phyloP scores from a whole-genome alignment of 192 early-diverging fungal genomes.

The Linderina pennispora region DNA sequence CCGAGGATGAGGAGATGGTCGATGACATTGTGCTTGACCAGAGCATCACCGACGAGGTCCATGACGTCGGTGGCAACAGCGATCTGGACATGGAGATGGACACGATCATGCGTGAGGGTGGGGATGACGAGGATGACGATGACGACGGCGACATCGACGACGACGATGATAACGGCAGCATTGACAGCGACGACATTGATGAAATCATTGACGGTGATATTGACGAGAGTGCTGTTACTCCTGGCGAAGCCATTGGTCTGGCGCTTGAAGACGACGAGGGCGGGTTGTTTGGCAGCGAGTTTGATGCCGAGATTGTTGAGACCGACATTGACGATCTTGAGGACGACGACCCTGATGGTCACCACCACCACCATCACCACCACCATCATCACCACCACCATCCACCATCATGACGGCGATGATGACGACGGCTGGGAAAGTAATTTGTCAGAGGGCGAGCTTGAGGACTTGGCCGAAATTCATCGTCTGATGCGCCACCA shows the following conservation, averaged over 20 bases:
- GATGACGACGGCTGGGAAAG: slow-evolving; percentile 25
- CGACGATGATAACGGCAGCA: slow-evolving; percentile 48
- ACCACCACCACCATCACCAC: slow-evolving; percentile 2
- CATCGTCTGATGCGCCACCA: slow-evolving; percentile 10
- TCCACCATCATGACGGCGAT: too few species aligned
- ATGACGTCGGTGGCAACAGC: slow-evolving; percentile 67
- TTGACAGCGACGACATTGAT: slow-evolving; percentile 49
- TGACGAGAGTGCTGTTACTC: slow-evolving; percentile 12
- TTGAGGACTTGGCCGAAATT: slow-evolving; percentile 10
- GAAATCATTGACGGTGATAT: slow-evolving; percentile 17
- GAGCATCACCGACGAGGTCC: slow-evolving; percentile 59
- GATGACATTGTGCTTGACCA: slow-evolving; percentile 36
- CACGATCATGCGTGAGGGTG: slow-evolving; percentile 52
- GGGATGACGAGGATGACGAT: slow-evolving; percentile 52
- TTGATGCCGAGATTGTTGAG: slow-evolving; percentile 50
- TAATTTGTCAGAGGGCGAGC: slow-evolving; percentile 21
- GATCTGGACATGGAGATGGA: slow-evolving; percentile 38
- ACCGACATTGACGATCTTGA: slow-evolving; percentile 46
- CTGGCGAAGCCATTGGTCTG: slow-evolving; percentile 32
- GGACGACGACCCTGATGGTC: slow-evolving; percentile 18
- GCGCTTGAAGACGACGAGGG: slow-evolving; percentile 45
- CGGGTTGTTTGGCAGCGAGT: slow-evolving; percentile 54
- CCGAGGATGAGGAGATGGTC: slow-evolving; percentile 64
- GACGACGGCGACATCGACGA: slow-evolving; percentile 48
- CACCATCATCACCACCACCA: too few species aligned